phyloP scores from a whole-genome alignment of 2,329 filamentous ascomycete genomes.

The Neoascochyta sp. region DNA sequence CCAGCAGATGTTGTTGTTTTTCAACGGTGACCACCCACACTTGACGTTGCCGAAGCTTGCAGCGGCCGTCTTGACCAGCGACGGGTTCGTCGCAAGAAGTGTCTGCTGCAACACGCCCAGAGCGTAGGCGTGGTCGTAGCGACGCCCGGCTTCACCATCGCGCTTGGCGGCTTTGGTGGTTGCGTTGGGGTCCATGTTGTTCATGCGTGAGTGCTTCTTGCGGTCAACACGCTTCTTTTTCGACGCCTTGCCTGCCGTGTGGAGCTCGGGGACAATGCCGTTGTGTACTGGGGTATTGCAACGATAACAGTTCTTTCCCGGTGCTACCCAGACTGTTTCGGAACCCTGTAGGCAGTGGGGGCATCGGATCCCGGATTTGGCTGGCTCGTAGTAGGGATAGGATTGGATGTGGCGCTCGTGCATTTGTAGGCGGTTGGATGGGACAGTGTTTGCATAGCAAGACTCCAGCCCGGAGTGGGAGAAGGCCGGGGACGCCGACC shows the following conservation, averaged over 20 bases:
- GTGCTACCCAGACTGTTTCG: neutral
- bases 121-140: conserved; percentile 5
- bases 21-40: conserved; percentile 15
- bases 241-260: conserved; percentile 7
- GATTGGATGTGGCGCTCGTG: conserved; percentile 3
- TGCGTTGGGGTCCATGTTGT: conserved; percentile 1
- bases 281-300: neutral
- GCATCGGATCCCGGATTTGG: neutral
- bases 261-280: conserved; percentile 1
- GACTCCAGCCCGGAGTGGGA: conserved; percentile 4
- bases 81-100: conserved; percentile 6
- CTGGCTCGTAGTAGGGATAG: conserved; percentile 3
- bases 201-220: conserved; percentile 7
- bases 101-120: conserved; percentile 4
- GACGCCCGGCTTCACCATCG: conserved; percentile 10
- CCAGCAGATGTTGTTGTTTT: conserved; percentile 18
- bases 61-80: conserved; percentile 9
- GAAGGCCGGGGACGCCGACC: conserved; percentile 8
- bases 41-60: conserved; percentile 3
- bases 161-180: conserved; percentile 6
- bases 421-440: conserved; percentile 4
- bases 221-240: conserved; percentile 11
- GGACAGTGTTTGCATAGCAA: conserved; percentile 1
- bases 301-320: neutral
- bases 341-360: neutral